Conservation (phyloP, 169 alveolate genomes). For the Cryptosporidium ubiquitum region DNA sequence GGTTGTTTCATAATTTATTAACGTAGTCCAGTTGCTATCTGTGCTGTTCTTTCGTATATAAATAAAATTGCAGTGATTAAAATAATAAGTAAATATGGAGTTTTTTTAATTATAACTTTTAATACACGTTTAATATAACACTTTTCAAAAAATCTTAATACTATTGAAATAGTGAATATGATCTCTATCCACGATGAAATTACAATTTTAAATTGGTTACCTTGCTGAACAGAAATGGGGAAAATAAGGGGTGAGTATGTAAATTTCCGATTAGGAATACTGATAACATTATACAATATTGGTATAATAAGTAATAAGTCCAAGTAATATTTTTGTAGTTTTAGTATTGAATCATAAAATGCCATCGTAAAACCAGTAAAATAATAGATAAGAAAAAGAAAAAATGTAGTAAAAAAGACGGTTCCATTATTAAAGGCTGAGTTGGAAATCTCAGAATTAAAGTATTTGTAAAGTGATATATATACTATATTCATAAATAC, state of each 20-base stretch:
- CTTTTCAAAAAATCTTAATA: neutral
- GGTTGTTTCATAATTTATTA: neutral
- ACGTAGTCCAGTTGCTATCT: neutral
- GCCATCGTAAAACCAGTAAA: slow-evolving; percentile 25
- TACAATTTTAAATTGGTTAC: neutral
- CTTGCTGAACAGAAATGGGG: slow-evolving; percentile 10
- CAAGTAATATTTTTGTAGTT: slow-evolving; percentile 2
- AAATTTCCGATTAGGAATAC: neutral
- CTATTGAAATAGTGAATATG: neutral
- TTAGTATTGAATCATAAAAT: neutral
- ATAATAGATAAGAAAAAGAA: slow-evolving; percentile 26
- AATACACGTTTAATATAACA: neutral
- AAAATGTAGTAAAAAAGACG: slow-evolving; percentile 4
- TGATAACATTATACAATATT: neutral
- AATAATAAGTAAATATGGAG: slow-evolving; percentile 22
- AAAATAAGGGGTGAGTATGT: slow-evolving; percentile 30
- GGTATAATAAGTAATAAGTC: slow-evolving; percentile 34
- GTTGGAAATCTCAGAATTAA: neutral
- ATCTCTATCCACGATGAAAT: slow-evolving; percentile 34
- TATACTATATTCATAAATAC: slow-evolving; percentile 1
- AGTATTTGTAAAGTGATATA: neutral
- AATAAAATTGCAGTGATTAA: neutral
- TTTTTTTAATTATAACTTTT: neutral
- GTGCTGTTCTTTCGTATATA: slow-evolving; percentile 44
- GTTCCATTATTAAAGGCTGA: neutral